Conservation (phyloP, 768 basidiomycete species). For the Suillus americanus region DNA sequence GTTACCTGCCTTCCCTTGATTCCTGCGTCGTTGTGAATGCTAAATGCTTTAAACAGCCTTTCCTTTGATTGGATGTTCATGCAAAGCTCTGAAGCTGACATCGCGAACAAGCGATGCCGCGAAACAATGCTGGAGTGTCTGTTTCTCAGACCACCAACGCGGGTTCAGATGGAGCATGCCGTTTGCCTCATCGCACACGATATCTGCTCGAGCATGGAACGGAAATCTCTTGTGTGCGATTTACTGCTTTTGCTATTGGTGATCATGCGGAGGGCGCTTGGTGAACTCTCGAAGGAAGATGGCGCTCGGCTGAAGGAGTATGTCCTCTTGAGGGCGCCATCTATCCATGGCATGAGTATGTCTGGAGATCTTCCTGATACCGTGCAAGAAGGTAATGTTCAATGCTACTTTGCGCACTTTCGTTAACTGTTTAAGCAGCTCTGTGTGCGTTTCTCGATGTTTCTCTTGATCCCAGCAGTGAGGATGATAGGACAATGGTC, state of each 20-base stretch:
- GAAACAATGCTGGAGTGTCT: slow-evolving; percentile 37
- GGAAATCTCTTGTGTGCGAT: slow-evolving; percentile 24
- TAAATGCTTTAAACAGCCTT: slow-evolving; percentile 13
- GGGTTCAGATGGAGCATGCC: slow-evolving; percentile 35
- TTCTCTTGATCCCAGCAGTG: slow-evolving; percentile 36
- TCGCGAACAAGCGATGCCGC: slow-evolving; percentile 24
- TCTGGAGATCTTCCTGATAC: slow-evolving; percentile 22
- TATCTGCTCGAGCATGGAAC: slow-evolving; percentile 21
- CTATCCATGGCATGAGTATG: slow-evolving; percentile 36
- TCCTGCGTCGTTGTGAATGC: neutral
- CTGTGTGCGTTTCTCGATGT: slow-evolving; percentile 40
- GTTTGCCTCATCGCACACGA: slow-evolving; percentile 40
- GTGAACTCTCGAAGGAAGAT: slow-evolving; percentile 30
- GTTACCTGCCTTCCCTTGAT: neutral
- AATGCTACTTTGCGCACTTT: neutral
- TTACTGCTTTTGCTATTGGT: slow-evolving; percentile 41
- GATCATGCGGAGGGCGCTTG: slow-evolving; percentile 32
- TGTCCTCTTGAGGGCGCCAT: slow-evolving; percentile 34
- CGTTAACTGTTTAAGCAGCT: slow-evolving; percentile 31
- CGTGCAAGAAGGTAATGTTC: slow-evolving; percentile 36
- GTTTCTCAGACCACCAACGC: slow-evolving; percentile 22
- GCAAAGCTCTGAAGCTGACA: slow-evolving; percentile 23
- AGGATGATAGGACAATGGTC: slow-evolving; percentile 39
- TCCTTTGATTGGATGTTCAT: slow-evolving; percentile 49
- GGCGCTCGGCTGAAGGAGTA: slow-evolving; percentile 38